Base-by-base conservation (phyloP, 2,329 filamentous ascomycete genomes). In the Calonectria hongkongensis region DNA sequence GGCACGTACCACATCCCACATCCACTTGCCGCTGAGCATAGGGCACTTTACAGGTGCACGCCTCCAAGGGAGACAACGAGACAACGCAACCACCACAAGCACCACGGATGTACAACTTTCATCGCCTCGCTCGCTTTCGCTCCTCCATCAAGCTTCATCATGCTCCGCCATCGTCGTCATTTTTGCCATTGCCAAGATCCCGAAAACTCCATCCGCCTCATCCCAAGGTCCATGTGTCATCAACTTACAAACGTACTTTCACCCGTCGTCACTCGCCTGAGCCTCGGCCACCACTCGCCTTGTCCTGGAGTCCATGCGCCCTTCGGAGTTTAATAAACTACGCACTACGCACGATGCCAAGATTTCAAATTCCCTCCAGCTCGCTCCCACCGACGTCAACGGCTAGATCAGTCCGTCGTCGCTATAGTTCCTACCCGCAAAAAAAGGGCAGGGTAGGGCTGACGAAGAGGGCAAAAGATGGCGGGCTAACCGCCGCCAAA, bases 341-440 rank as follows among this genome's bases (percentile, higher is more conserved):
- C 58, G 28, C 39, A 62, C 58, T 62, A 62, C 15, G 36, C 48
- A 13, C 48, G 51, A 54, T 41, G 48, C 64, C 64, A 51, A 56
- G 64, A 48, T 51, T 56, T 8, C 64, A 51, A 56, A 56, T 56
- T 54, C 12, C 50, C 47, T 43, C 48, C 27, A 36, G 8, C 51
- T 50, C 36, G 58, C 36, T 62, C 58, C 58, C 16, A 62, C 39
- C 58, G 58, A 68, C 30, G 66, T 58, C 66, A 68, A 68, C 54
- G 28, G 66, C 66, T 68, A 58, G 54, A 25, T 21, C 54, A 58
- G 18, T 15, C 54, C 33, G 54, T 58, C 54, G 54, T 9, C n/a
- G 30, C 54, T 33, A 25, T 58, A 25, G 54, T 25, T 58, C n/a
- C 9, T 21, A 33, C 33, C 54, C 54, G 30, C 33, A 58, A 58